Conservation (phyloP, 1,139 yeast genomes). For the Diutina ranongensis region DNA sequence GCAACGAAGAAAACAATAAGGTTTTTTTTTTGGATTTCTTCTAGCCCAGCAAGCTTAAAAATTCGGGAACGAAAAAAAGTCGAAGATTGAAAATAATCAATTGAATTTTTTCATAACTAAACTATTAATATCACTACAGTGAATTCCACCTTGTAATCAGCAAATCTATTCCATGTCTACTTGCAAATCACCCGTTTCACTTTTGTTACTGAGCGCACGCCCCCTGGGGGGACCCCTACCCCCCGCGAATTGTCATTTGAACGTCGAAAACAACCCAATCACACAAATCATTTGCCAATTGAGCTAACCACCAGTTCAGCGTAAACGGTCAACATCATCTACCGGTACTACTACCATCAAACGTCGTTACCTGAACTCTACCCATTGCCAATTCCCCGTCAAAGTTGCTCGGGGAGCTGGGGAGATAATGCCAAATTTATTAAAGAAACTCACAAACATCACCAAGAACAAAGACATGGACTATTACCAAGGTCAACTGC, state of each 20-base stretch:
- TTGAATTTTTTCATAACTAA: no score
- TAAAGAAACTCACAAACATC: slow-evolving; percentile 4
- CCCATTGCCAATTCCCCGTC: background rate
- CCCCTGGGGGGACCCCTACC: background rate
- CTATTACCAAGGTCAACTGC: slow-evolving; percentile 1
- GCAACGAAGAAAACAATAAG: background rate
- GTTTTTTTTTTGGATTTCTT: no score
- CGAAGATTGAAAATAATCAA: no score
- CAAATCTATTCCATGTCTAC: no score
- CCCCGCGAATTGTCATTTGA: background rate
- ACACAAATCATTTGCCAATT: background rate
- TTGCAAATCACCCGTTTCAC: no score
- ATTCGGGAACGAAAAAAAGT: no score
- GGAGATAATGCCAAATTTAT: slow-evolving; percentile 5
- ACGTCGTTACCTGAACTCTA: background rate
- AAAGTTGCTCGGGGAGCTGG: background rate
- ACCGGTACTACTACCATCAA: background rate
- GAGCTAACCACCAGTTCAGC: background rate
- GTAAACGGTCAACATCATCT: background rate
- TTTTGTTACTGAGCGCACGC: background rate
- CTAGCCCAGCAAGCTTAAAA: no score
- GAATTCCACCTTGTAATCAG: no score
- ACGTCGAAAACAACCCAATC: background rate
- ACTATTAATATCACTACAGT: no score
- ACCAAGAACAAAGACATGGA: slow-evolving; percentile 1